phyloP scores from a whole-genome alignment of 768 basidiomycete species.

The Lentinula boryana region DNA sequence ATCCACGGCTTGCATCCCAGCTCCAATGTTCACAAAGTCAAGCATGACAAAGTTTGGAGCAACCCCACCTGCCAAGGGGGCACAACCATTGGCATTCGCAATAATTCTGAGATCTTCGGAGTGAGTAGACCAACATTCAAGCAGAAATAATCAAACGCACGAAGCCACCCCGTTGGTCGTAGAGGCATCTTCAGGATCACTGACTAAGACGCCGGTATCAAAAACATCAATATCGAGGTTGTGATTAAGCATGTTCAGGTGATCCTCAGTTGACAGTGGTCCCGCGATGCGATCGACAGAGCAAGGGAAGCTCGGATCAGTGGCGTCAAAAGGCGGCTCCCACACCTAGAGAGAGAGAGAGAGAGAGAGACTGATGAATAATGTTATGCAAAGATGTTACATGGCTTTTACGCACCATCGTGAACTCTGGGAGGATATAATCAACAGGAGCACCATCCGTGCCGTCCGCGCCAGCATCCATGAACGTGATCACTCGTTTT shows the following conservation, averaged over 20 bases:
- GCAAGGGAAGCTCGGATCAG: slow-evolving; percentile 29
- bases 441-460: slow-evolving; percentile 17
- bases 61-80: slow-evolving; percentile 28
- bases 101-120: slow-evolving; percentile 18
- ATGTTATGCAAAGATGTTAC: not conserved
- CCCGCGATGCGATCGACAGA: slow-evolving; percentile 29
- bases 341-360: not conserved
- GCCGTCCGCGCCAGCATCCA: slow-evolving; percentile 31
- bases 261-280: slow-evolving; percentile 23
- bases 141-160: slow-evolving; percentile 13
- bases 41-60: slow-evolving; percentile 43
- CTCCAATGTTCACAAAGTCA: slow-evolving; percentile 40
- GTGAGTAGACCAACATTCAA: not conserved
- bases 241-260: slow-evolving; percentile 36
- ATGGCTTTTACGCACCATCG: slow-evolving; percentile 16
- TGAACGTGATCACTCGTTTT: slow-evolving; percentile 41
- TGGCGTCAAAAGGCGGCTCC: slow-evolving; percentile 25
- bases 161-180: slow-evolving; percentile 20
- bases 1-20: slow-evolving; percentile 31
- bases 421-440: slow-evolving; percentile 32
- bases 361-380: not conserved
- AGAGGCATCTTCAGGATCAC: slow-evolving; percentile 9
- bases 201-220: slow-evolving; percentile 10
- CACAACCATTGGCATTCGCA: slow-evolving; percentile 37
- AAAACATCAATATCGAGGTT: slow-evolving; percentile 22